Conservation (phyloP, 163 green algal genomes). For the Chlamydomonas reinhardtii region DNA sequence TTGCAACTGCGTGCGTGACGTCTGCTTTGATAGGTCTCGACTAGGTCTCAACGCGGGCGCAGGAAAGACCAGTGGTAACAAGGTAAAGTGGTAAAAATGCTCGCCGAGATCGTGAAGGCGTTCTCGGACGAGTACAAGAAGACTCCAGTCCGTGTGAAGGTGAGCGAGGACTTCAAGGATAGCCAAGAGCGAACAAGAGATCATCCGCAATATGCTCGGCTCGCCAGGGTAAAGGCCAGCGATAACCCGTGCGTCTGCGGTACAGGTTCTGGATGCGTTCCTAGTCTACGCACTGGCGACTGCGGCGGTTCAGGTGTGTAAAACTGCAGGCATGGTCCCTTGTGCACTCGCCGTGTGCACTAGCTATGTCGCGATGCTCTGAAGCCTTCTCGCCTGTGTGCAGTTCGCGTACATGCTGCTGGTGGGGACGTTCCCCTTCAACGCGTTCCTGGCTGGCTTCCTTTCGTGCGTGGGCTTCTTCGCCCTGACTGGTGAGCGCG, state of each 20-base stretch:
- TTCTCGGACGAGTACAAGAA: conserved; percentile 80
- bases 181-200: not conserved
- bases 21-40: too few relatives aligned
- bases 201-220: not conserved
- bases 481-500: conserved; percentile 83
- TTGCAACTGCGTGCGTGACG: too few relatives aligned
- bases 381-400: not conserved
- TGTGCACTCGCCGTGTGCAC: too few relatives aligned
- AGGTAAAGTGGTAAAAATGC: too few relatives aligned
- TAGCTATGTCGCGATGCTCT: not conserved
- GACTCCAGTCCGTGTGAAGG: conserved; percentile 77
- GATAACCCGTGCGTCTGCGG: not conserved
- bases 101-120: conserved; percentile 59
- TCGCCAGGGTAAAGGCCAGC: too few relatives aligned
- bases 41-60: too few relatives aligned
- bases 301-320: conserved; percentile 71
- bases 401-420: conserved; percentile 91
- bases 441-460: conserved; percentile 92
- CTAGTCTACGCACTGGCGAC: conserved; percentile 70
- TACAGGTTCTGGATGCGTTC: conserved; percentile 82
- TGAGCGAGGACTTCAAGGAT: not conserved
- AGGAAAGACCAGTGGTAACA: too few relatives aligned
- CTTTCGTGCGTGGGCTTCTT: conserved; percentile 89
- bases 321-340: too few relatives aligned
- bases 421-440: conserved; percentile 95